phyloP scores from a whole-genome alignment of 2,329 filamentous ascomycete species.

The Colletotrichum melonis region DNA sequence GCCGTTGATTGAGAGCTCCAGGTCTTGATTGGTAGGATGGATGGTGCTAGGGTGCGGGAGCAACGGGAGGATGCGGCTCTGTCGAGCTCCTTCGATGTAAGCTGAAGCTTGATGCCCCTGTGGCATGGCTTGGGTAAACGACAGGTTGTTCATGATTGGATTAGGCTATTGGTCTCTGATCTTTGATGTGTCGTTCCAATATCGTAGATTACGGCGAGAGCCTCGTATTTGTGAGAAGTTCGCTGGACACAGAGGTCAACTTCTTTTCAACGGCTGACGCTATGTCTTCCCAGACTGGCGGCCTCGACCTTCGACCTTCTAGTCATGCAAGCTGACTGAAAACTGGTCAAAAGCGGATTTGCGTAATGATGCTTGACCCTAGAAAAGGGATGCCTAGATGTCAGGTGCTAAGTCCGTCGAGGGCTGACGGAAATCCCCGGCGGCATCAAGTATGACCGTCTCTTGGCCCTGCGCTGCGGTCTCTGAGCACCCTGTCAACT shows the following conservation, averaged over 20 bases:
- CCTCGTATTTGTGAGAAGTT: not conserved
- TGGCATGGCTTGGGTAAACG: not conserved
- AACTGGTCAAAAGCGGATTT: not conserved
- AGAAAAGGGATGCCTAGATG: not conserved
- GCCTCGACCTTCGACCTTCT: too few species aligned
- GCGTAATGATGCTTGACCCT: not conserved
- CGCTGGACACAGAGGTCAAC: not conserved
- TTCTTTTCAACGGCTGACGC: too few species aligned
- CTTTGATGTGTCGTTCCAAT: not conserved
- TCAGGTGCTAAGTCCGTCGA: not conserved
- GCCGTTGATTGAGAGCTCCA: not conserved
- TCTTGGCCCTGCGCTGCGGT: constrained; percentile 17
- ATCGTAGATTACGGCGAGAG: not conserved
- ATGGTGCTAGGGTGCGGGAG: not conserved
- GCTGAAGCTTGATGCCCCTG: not conserved
- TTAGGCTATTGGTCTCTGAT: not conserved
- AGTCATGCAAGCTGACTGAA: not conserved
- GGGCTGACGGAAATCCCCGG: not conserved
- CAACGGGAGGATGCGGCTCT: not conserved
- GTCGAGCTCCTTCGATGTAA: not conserved
- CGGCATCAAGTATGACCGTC: not conserved
- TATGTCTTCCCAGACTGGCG: too few species aligned
- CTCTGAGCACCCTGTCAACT: not conserved
- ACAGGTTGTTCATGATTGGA: not conserved
- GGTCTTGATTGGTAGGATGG: not conserved